Conservation (phyloP, 441 rosid genomes). For the Euphorbia corollata region DNA sequence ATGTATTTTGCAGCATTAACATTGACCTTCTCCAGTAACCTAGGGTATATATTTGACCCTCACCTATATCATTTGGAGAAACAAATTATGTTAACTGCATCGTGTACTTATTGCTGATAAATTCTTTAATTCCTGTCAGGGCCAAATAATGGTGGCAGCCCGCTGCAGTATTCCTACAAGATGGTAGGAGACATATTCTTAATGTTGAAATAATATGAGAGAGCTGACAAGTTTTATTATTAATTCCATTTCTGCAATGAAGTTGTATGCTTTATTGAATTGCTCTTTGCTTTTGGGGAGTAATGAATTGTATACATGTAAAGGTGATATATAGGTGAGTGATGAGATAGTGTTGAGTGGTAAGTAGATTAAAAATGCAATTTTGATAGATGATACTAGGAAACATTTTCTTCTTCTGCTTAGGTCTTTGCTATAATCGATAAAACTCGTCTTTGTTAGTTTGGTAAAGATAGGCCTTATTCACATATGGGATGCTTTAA, state of each 20-base stretch:
- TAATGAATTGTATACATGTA: neutral
- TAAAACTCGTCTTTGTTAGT: too few species aligned
- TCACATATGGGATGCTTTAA: too few species aligned
- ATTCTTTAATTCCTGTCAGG: slow-evolving; percentile 3
- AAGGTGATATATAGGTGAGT: neutral
- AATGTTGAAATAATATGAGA: neutral
- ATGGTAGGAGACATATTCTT: neutral
- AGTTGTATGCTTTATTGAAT: neutral
- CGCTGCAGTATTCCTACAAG: neutral
- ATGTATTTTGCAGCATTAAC: neutral
- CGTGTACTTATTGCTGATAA: neutral
- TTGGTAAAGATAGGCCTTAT: too few species aligned
- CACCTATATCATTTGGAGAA: too few species aligned
- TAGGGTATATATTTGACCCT: neutral
- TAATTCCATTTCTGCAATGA: neutral
- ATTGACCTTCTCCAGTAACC: neutral
- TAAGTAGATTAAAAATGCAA: neutral
- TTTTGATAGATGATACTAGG: neutral
- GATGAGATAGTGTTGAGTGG: neutral
- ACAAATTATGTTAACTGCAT: neutral
- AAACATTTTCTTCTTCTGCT: too few species aligned
- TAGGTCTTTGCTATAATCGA: too few species aligned
- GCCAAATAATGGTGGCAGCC: slow-evolving; percentile 4
- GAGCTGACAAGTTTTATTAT: neutral
- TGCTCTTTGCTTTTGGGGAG: neutral